phyloP scores from a whole-genome alignment of 176 grass and related monocot species.

The Raddia guianensis region DNA sequence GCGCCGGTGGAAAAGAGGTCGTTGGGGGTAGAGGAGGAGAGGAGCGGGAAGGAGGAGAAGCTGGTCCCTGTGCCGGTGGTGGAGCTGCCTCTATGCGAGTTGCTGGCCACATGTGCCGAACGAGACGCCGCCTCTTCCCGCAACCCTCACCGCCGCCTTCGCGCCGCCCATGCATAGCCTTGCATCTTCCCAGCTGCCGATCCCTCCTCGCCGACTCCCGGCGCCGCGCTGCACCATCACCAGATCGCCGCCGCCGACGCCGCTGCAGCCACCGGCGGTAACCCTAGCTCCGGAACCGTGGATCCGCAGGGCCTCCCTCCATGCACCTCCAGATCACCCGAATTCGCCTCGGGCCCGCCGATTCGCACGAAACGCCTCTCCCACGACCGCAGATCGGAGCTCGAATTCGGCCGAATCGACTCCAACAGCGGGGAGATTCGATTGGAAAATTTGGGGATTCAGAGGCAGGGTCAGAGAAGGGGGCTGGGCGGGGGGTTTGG shows the following conservation, averaged over 20 bases:
- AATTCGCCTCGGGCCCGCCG: constrained; percentile 29
- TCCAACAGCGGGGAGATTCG: constrained; percentile 25
- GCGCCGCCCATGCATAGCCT: constrained; percentile 85
- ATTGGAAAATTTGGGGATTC: constrained; percentile 34
- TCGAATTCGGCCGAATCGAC: constrained; percentile 47
- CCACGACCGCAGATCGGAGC: constrained; percentile 31
- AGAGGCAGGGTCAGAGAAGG: not conserved
- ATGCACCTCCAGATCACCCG: constrained; percentile 42
- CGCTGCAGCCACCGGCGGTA: constrained; percentile 17
- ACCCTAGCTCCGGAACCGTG: constrained; percentile 51
- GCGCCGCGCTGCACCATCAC: constrained; percentile 64
- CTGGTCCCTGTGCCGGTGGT: constrained; percentile 48
- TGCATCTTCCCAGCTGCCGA: constrained; percentile 74
- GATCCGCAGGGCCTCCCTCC: constrained; percentile 51
- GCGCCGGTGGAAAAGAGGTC: constrained; percentile 25
- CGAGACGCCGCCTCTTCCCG: constrained; percentile 51
- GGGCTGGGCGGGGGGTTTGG: not conserved
- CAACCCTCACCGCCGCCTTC: constrained; percentile 65
- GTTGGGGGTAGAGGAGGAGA: constrained; percentile 17
- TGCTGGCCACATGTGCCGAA: constrained; percentile 88
- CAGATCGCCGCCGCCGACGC: constrained; percentile 29
- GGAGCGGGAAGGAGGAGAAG: constrained; percentile 38
- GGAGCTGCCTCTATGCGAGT: constrained; percentile 69
- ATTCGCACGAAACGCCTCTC: constrained; percentile 1
- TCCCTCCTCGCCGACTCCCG: constrained; percentile 56